phyloP scores from a whole-genome alignment of 1,139 yeast genomes.

The Diutina siamensis region DNA sequence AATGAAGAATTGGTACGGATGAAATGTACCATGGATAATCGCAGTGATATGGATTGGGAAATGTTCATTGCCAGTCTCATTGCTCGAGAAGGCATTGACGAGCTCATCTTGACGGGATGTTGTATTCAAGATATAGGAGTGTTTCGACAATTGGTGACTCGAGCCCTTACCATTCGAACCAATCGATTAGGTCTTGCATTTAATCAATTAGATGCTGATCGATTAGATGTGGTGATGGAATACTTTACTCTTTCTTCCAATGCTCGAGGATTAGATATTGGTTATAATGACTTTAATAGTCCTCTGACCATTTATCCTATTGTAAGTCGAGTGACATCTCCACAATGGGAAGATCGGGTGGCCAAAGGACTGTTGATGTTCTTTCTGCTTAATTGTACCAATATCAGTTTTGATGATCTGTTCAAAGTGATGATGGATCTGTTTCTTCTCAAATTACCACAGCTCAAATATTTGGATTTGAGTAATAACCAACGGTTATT shows the following conservation, averaged over 20 bases:
- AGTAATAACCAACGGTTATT: constrained; percentile 56
- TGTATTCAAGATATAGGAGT: constrained; percentile 44
- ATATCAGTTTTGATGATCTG: constrained; percentile 21
- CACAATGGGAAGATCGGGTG: constrained; percentile 14
- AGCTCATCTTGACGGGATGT: constrained; percentile 60
- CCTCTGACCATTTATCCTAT: constrained; percentile 18
- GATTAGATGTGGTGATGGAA: constrained; percentile 37
- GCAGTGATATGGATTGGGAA: constrained; percentile 72
- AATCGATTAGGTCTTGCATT: constrained; percentile 57
- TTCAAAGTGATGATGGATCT: constrained; percentile 24
- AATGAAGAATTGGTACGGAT: constrained; percentile 33
- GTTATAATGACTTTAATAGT: constrained; percentile 54
- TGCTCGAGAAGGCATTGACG: constrained; percentile 64
- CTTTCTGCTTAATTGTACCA: constrained; percentile 42
- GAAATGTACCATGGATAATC: constrained; percentile 43
- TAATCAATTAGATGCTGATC: constrained; percentile 42
- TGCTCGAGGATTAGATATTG: constrained; percentile 53
- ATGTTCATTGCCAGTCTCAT: constrained; percentile 56
- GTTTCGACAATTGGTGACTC: constrained; percentile 45
- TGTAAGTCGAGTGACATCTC: constrained; percentile 14
- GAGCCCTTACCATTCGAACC: constrained; percentile 42
- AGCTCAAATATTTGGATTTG: constrained; percentile 51
- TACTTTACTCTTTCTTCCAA: constrained; percentile 25
- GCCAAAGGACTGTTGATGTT: constrained; percentile 22
- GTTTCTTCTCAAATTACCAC: constrained; percentile 30